These are phyloP conservation scores for Diaporthe humulicola DNA, from an alignment of 2,329 filamentous ascomycete species.

Conservation along the genomic window DNA sequence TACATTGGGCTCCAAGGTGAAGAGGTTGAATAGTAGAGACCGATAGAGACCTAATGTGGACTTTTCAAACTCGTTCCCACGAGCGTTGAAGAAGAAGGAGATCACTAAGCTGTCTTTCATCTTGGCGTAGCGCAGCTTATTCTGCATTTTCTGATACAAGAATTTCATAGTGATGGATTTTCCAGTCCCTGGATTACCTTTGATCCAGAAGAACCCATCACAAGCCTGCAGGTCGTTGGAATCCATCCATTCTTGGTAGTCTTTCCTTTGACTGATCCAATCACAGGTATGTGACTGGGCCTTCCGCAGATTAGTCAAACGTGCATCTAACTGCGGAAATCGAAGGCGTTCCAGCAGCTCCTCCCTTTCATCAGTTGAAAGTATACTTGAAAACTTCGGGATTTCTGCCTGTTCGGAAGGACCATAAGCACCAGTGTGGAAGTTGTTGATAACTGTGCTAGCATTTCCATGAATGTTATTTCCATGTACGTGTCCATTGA, in stretches of 20 bases:
- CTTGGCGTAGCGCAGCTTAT: slow-evolving; percentile 40
- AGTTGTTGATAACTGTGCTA: background rate
- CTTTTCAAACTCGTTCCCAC: slow-evolving; percentile 58
- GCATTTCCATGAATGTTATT: background rate
- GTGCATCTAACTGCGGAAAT: slow-evolving; percentile 56
- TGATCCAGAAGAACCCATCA: slow-evolving; percentile 60
- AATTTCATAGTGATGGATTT: slow-evolving; percentile 64
- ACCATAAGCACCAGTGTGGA: background rate
- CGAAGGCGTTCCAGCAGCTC: slow-evolving; percentile 49
- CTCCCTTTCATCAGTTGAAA: background rate
- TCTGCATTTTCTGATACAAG: slow-evolving; percentile 36
- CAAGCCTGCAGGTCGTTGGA: slow-evolving; percentile 45
- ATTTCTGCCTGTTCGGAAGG: accelerated
- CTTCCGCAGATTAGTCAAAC: slow-evolving; percentile 51
- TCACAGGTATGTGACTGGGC: slow-evolving; percentile 55
- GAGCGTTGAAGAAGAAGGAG: slow-evolving; percentile 64
- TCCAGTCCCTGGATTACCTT: slow-evolving; percentile 59
- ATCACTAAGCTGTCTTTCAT: slow-evolving; percentile 45
- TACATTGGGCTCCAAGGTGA: slow-evolving; percentile 51
- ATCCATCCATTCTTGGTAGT: slow-evolving; percentile 56
- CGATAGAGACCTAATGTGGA: slow-evolving; percentile 63
- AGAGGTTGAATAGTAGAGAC: slow-evolving; percentile 61
- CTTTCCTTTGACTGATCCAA: slow-evolving; percentile 53
- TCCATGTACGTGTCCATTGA: slow-evolving; percentile 3
- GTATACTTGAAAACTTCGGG: background rate